phyloP scores from a whole-genome alignment of 768 basidiomycete genomes.

The Amanita jacksonii region DNA sequence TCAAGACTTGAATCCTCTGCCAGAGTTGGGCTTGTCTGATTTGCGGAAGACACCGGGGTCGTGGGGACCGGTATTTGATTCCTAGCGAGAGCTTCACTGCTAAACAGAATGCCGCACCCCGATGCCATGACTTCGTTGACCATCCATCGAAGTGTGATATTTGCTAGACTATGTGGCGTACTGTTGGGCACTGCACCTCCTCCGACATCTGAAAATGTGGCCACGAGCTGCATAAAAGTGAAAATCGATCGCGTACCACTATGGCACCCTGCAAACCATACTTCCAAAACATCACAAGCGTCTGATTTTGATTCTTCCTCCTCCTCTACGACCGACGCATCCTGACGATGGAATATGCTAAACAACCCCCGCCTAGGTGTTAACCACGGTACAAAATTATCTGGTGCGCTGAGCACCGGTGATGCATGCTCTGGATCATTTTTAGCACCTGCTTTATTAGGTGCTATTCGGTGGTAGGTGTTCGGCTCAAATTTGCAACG shows the following conservation, averaged over 20 bases:
- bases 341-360: too few relatives aligned
- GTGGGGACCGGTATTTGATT: constrained; percentile 25
- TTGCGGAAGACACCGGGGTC: constrained; percentile 8
- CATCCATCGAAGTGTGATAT: constrained; percentile 74
- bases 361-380: too few relatives aligned
- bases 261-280: constrained; percentile 76
- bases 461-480: constrained; percentile 41
- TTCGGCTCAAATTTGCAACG: constrained; percentile 61
- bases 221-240: not conserved
- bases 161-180: constrained; percentile 34
- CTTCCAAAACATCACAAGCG: constrained; percentile 59
- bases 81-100: constrained; percentile 34
- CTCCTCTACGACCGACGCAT: not conserved
- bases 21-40: constrained; percentile 6
- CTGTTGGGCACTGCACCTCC: constrained; percentile 47
- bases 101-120: constrained; percentile 53
- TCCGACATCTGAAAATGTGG: constrained; percentile 46
- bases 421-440: constrained; percentile 20
- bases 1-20: constrained; percentile 18
- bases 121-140: constrained; percentile 51
- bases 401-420: constrained; percentile 6
- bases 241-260: constrained; percentile 35
- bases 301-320: constrained; percentile 5
- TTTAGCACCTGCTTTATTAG: constrained; percentile 15
- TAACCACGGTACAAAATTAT: too few relatives aligned